Conservation (phyloP, 164 flowering plant genomes). For the Stephania japonica region DNA sequence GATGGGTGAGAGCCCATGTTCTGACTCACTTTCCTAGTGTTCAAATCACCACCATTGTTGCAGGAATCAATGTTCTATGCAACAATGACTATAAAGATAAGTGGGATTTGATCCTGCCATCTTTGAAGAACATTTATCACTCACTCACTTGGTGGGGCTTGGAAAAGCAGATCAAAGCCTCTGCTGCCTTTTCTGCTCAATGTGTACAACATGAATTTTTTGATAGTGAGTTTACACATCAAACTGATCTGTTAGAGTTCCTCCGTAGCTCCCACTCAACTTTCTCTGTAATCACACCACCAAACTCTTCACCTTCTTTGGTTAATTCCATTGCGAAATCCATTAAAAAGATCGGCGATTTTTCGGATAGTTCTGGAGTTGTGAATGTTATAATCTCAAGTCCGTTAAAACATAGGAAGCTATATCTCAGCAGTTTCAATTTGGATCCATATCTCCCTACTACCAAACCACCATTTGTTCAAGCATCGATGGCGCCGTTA, state of each 20-base stretch:
- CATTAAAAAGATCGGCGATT: conserved; percentile 42
- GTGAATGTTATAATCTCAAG: conserved; percentile 16
- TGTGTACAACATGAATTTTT: conserved; percentile 27
- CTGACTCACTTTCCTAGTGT: conserved; percentile 47
- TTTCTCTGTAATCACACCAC: conserved; percentile 32
- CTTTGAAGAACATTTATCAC: conserved; percentile 52
- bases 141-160: conserved; percentile 75
- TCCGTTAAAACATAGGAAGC: neutral
- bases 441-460: too few relatives aligned
- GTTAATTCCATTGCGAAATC: conserved; percentile 31
- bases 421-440: too few relatives aligned
- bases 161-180: conserved; percentile 54
- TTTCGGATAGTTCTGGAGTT: conserved; percentile 17
- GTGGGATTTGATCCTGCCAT: conserved; percentile 40
- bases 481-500: conserved; percentile 8
- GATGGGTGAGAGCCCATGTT: conserved; percentile 62
- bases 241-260: conserved; percentile 44
- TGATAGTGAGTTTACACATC: conserved; percentile 23
- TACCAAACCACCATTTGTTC: neutral
- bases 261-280: conserved; percentile 43
- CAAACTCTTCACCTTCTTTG: conserved; percentile 21
- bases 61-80: conserved; percentile 44
- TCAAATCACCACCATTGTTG: conserved; percentile 59
- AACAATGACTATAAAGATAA: conserved; percentile 22
- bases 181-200: conserved; percentile 40